A percentile compares a stretch with the other conserved stretches of the same genome.
phyloP scores from a whole-genome alignment of 176 grass and related monocot genomes.

The Puccinellia tenuiflora region DNA sequence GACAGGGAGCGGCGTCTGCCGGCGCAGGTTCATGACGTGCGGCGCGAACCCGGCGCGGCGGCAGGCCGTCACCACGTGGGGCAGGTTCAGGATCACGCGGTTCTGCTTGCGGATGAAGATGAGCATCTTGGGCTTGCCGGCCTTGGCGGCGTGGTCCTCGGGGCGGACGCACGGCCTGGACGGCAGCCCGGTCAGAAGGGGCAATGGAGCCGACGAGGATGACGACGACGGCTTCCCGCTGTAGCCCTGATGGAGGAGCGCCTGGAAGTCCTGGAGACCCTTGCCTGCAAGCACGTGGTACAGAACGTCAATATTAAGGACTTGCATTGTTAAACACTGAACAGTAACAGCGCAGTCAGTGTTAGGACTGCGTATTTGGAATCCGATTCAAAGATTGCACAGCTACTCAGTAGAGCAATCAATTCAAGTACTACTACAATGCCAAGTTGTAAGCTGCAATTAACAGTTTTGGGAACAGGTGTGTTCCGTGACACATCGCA shows the following conservation, averaged over 20 bases:
- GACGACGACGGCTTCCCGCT: slow-evolving; percentile 23
- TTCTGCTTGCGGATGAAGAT: slow-evolving; percentile 83
- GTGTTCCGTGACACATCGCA: neutral
- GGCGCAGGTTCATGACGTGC: slow-evolving; percentile 74
- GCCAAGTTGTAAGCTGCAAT: neutral
- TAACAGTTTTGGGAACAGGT: neutral
- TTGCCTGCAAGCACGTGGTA: slow-evolving; percentile 34
- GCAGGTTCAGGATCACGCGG: slow-evolving; percentile 62
- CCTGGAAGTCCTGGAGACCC: slow-evolving; percentile 73
- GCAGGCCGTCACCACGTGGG: slow-evolving; percentile 62
- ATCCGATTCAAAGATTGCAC: neutral
- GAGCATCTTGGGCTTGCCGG: slow-evolving; percentile 62
- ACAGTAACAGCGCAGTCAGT: neutral
- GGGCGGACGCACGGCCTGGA: slow-evolving; percentile 25
- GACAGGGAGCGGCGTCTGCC: slow-evolving; percentile 35
- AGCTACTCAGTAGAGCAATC: neutral
- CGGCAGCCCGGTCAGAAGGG: slow-evolving; percentile 29
- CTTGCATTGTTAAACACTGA: neutral
- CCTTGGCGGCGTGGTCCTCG: slow-evolving; percentile 16
- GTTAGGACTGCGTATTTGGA: neutral
- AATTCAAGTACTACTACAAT: neutral
- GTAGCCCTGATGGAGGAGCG: slow-evolving; percentile 60
- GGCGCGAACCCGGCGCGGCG: slow-evolving; percentile 71
- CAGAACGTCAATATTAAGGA: neutral
- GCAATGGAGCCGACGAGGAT: neutral